Evolutionary conservation across 169 alveolate species (phyloP), one percentile per base, ranked within the genome.

Genomic region (Eimeria praecox): DNA sequence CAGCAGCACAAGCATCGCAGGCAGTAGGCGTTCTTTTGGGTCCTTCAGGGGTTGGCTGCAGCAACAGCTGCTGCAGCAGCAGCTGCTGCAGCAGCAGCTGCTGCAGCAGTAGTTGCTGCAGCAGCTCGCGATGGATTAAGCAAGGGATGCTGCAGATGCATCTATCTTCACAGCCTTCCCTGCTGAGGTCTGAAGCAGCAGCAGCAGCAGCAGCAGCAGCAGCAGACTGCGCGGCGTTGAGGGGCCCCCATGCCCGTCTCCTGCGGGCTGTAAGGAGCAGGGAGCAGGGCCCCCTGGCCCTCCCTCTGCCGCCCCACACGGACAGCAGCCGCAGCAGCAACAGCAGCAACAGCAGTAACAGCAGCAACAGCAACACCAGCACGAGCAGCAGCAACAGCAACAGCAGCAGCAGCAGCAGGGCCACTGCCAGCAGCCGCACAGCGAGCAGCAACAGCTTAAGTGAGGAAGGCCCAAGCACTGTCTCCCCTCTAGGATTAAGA

Each of bases 71-170:
- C 69, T 18, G 69, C 69, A 14, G 66, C 66, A 56, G 27, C 66
- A 56, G 66, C 66, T 14, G 69, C 69, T 18, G 69, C n/a, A 59
- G 69, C 69, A 16, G 69, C 69, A 59, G 22, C n/a, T 18, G 3
- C 27, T 59, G 69, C 69, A 59, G 69, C 69, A 59, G 69, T n/a
- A 59, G 56, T 12, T 49, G 12, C 56, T 49, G 56, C 56, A 80
- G 89, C 89, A 80, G 89, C 89, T 33, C 42, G 54, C 38, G 91
- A n/a, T 46, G 73, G 66, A 30, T 18, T 6, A 38, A 54, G 14
- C 91, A 52, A 33, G 91, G 91, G 91, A 0, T 52, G 49, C 52
- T 83, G 73, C 91, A 83, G 20, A 42, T 83, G 69, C 75, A 52
- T 22, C 42, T 83, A 46, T 83, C 91, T 40, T 83, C 75, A 18